Conservation (phyloP, 2,329 filamentous ascomycete genomes). For the Neurospora sp. region DNA sequence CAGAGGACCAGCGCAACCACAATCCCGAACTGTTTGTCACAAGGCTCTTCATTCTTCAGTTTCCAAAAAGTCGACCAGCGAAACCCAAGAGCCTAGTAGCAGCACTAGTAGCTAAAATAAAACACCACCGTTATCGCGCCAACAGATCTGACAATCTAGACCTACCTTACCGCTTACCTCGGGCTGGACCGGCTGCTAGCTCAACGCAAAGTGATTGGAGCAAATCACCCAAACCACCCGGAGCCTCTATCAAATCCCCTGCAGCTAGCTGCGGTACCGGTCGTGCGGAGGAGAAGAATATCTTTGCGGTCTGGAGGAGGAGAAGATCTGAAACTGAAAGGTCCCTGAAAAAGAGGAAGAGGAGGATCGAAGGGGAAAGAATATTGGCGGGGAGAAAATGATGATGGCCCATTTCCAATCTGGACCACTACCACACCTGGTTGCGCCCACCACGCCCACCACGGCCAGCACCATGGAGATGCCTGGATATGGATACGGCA, state of each 20-base stretch:
- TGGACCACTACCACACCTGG: conserved; percentile 4
- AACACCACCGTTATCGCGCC: neutral
- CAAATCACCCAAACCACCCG: neutral
- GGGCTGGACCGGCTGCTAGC: neutral
- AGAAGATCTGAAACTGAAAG: neutral
- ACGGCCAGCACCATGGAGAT: conserved; percentile 9
- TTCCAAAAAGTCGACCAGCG: neutral
- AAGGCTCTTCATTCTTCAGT: neutral
- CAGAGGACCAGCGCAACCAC: conserved; percentile 10
- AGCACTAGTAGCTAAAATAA: neutral
- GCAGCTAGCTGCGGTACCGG: neutral
- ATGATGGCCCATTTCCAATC: conserved; percentile 7
- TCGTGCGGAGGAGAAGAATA: neutral
- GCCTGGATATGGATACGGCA: conserved; percentile 8
- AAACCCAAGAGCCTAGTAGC: neutral
- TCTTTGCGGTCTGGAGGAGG: neutral
- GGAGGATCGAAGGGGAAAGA: conserved; percentile 4
- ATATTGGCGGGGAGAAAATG: conserved; percentile 1
- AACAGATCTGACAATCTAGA: neutral
- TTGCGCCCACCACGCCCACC: neutral
- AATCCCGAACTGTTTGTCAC: conserved; percentile 1
- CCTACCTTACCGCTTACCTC: neutral
- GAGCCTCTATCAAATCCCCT: neutral
- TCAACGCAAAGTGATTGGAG: neutral
- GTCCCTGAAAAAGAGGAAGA: neutral